Percentiles rank a stretch among this genome's conserved stretches.
phyloP scores from a whole-genome alignment of 75 land plant genomes.

The Pseudotsuga menziesii region DNA sequence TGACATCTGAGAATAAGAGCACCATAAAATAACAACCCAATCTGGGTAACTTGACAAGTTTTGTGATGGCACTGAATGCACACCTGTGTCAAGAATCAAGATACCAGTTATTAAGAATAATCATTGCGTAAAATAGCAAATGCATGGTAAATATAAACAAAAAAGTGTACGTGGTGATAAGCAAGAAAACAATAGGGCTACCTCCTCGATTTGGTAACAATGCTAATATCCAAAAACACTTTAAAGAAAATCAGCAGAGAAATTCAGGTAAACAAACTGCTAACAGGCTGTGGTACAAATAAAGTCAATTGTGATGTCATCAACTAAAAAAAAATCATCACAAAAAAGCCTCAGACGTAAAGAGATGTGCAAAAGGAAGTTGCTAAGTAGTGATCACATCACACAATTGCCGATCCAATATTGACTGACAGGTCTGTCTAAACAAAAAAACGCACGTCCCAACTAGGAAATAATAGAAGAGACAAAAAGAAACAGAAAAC shows the following conservation, averaged over 20 bases:
- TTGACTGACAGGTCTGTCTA: not conserved
- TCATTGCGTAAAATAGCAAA: too few relatives aligned
- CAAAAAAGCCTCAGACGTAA: not conserved
- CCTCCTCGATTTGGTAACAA: not conserved
- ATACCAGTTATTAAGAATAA: not conserved
- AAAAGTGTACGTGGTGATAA: not conserved
- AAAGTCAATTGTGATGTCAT: not conserved
- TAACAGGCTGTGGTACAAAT: not conserved
- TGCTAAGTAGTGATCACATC: not conserved
- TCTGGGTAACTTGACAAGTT: constrained; percentile 63
- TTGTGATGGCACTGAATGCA: constrained; percentile 81
- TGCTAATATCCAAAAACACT: not conserved
- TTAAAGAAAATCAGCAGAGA: not conserved
- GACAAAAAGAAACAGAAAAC: not conserved
- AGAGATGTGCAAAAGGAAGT: not conserved
- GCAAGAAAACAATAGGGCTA: not conserved
- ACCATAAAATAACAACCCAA: constrained; percentile 92
- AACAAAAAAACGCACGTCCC: not conserved
- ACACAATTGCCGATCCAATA: not conserved
- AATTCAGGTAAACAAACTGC: not conserved
- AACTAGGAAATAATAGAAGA: not conserved
- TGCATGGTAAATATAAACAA: constrained; percentile 6
- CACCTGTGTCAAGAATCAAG: constrained; percentile 51
- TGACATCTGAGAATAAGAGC: constrained; percentile 84
- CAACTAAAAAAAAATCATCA: constrained; percentile 1